Evolutionary conservation across 164 flowering plant genomes (phyloP).

Genomic region (Hamamelis virginiana): DNA sequence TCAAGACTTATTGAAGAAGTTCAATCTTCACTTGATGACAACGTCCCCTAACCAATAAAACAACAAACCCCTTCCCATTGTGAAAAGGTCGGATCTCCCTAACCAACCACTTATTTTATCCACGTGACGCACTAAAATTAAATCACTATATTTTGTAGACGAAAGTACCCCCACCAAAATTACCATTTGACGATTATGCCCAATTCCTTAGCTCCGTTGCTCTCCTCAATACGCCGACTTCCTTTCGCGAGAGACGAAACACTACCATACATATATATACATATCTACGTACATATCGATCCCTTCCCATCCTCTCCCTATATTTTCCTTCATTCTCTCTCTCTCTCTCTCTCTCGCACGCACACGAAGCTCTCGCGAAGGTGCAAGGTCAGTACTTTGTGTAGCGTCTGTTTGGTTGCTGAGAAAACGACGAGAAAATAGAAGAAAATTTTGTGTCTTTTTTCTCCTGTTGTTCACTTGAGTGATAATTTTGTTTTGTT

Average conservation of each 20-base stretch:
- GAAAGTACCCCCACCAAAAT: conserved; percentile 3
- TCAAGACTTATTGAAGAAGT: too few species aligned
- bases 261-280: not conserved
- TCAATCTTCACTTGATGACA: too few species aligned
- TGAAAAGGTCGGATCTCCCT: too few species aligned
- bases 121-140: too few species aligned
- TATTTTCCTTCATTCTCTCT: not conserved
- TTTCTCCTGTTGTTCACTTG: not conserved
- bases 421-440: not conserved
- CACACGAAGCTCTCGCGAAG: too few species aligned
- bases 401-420: not conserved
- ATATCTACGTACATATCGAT: not conserved
- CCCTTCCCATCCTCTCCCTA: not conserved
- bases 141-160: not conserved
- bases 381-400: not conserved
- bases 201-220: conserved; percentile 20
- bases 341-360: not conserved
- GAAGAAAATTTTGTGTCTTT: not conserved
- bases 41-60: too few species aligned
- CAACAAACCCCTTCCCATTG: too few species aligned
- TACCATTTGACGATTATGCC: conserved; percentile 5
- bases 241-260: conserved; percentile 9
- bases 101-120: too few species aligned
- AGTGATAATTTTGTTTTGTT: not conserved
- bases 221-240: conserved; percentile 3